Evolutionary conservation across 148 eudicot species (phyloP).

Genomic region (Fagopyrum homotropicum): DNA sequence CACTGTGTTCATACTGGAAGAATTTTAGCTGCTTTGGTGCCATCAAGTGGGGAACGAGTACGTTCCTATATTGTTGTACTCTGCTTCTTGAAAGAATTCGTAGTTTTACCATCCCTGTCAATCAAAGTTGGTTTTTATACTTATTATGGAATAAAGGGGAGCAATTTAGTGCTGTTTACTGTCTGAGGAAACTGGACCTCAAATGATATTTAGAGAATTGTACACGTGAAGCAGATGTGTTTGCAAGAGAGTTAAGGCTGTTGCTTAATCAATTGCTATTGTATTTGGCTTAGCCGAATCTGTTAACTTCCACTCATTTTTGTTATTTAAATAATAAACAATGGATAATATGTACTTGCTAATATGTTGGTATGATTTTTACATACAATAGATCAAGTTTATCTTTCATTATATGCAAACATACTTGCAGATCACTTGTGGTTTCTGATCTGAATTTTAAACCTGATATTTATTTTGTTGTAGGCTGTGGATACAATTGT

Average conservation of each 20-base stretch:
- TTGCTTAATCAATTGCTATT: not conserved
- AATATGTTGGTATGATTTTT: too few species aligned
- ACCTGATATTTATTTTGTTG: conserved; percentile 13
- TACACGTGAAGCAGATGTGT: not conserved
- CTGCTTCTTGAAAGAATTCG: not conserved
- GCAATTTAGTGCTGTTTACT: not conserved
- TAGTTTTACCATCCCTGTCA: not conserved
- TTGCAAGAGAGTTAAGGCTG: not conserved
- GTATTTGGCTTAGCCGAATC: not conserved
- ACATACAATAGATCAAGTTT: too few species aligned
- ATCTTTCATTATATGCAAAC: not conserved
- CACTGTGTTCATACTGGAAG: conserved; percentile 90
- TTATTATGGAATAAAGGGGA: not conserved
- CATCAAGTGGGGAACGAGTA: conserved; percentile 73
- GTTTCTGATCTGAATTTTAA: not conserved
- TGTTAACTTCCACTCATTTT: too few species aligned
- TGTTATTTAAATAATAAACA: too few species aligned
- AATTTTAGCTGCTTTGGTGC: conserved; percentile 69
- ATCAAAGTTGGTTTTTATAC: not conserved
- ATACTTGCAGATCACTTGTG: not conserved
- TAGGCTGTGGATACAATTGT: conserved; percentile 92
- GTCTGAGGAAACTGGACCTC: too few species aligned
- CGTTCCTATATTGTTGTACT: conserved; percentile 5
- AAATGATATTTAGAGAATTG: too few species aligned
- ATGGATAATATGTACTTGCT: too few species aligned